A percentile compares a stretch with the other conserved stretches of the same genome.
These are phyloP conservation scores for Fusarium stilboides DNA, from an alignment of 2,329 filamentous ascomycete genomes.

Conservation along the genomic window DNA sequence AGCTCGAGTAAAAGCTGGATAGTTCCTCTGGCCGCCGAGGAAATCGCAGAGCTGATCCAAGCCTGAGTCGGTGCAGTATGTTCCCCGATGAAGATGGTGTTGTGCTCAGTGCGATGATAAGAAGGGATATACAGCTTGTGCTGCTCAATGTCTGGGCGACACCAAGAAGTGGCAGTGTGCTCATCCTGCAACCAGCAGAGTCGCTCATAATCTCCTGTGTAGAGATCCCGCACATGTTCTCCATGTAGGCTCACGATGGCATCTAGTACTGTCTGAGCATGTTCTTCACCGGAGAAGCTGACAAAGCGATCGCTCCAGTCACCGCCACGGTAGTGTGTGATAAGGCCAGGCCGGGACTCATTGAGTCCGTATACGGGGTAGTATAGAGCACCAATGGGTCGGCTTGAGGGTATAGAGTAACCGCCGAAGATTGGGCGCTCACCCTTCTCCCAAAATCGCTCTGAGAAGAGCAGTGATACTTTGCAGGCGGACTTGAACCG, in stretches of 20 bases:
- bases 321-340: constrained; percentile 72
- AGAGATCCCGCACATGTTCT: constrained; percentile 2
- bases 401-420: constrained; percentile 70
- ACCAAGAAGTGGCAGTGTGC: constrained; percentile 65
- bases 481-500: constrained; percentile 60
- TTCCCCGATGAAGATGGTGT: constrained; percentile 79
- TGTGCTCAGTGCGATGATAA: constrained; percentile 78
- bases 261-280: constrained; percentile 14
- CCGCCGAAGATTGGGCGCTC: constrained; percentile 73
- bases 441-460: constrained; percentile 72
- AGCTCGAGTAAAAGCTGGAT: constrained; percentile 59
- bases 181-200: constrained; percentile 29
- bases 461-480: constrained; percentile 64
- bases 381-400: constrained; percentile 74
- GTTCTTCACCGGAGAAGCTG: constrained; percentile 54
- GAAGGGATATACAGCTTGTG: constrained; percentile 79
- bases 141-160: constrained; percentile 72
- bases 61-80: constrained; percentile 81
- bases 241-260: constrained; percentile 26
- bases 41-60: constrained; percentile 78
- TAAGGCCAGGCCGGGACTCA: constrained; percentile 71
- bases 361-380: constrained; percentile 79
- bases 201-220: constrained; percentile 24
- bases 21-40: constrained; percentile 76
- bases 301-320: constrained; percentile 17